Base-by-base conservation (phyloP, 2,329 filamentous ascomycete genomes). In the Dactylellina parvicollis region DNA sequence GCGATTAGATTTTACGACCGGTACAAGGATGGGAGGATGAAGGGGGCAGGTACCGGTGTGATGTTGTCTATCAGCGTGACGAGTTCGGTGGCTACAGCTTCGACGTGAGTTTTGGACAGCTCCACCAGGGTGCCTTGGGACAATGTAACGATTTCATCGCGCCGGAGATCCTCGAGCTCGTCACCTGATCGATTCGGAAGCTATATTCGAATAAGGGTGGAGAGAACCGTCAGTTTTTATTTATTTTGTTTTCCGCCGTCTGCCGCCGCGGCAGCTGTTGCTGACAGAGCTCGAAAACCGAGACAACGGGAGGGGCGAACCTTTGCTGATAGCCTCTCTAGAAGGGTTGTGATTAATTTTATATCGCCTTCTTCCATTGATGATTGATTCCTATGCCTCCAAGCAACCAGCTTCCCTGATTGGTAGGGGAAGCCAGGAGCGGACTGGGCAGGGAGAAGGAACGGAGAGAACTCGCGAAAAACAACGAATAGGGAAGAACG, bases 341-440 rank as follows among this genome's bases (percentile, higher is more conserved):
- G 72, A 57, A 78, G 73, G 62, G 77, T 78, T 71, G 77, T 75
- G 62, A 78, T 77, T 52, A 78, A 72, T 70, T 77, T 78, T 66
- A 70, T 76, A 66, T 78, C 77, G 38, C 54, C 40, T 59, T 75
- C 76, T 69, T 78, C 76, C 77, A 78, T 78, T 56, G 32, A n/a
- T n/a, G 77, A 78, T 78, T 56, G 12, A 28, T 36, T 16, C 34
- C 18, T 24, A 42, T 9, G 34, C 34, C 55, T 47, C 26, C 22
- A 38, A 42, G 24, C 44, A 30, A 46, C 46, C 54, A 60, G 54
- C 44, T 59, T 52, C 60, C 69, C 50, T 40, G 44, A 52, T 50
- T 30, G 62, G 62, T 16, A 46, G 20, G 28, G 18, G 16, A 16
- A 60, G 40, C 14, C 40, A 24, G 20, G 24, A 32, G 22, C 12